phyloP scores from a whole-genome alignment of 2,329 filamentous ascomycete genomes.

The Sporothrix euskadiensis region DNA sequence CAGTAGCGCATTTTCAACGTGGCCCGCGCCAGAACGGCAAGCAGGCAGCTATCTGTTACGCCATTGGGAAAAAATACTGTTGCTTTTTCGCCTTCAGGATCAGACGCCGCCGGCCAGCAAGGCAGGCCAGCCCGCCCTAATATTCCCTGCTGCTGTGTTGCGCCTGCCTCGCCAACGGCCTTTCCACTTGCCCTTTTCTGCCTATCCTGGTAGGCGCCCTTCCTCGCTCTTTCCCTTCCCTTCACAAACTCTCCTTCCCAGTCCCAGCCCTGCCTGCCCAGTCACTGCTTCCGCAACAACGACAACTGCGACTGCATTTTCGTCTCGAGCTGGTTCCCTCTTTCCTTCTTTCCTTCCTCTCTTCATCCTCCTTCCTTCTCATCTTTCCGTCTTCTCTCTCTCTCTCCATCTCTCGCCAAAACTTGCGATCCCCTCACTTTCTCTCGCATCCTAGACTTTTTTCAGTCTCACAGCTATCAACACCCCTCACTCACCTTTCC shows the following conservation, averaged over 20 bases:
- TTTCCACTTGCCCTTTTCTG: conserved; percentile 20
- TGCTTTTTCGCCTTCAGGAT: conserved; percentile 12
- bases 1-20: conserved; percentile 1
- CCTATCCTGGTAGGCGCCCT: conserved; percentile 1
- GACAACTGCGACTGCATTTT: conserved; percentile 8
- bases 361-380: background rate
- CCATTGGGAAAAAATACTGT: conserved; percentile 10
- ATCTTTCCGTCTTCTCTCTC: background rate
- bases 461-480: background rate
- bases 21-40: background rate
- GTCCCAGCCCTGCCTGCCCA: conserved; percentile 2
- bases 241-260: background rate
- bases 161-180: background rate
- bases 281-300: conserved; percentile 2
- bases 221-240: background rate
- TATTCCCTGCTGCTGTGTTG: conserved; percentile 6
- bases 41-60: conserved; percentile 26
- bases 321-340: background rate
- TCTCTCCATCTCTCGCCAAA: background rate
- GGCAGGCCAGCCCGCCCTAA: background rate
- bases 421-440: background rate
- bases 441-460: background rate
- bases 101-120: background rate
- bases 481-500: conserved; percentile 18
- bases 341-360: conserved; percentile 4